Base-by-base conservation (phyloP, 441 rosid species). In the Pelargonium citronellum region DNA sequence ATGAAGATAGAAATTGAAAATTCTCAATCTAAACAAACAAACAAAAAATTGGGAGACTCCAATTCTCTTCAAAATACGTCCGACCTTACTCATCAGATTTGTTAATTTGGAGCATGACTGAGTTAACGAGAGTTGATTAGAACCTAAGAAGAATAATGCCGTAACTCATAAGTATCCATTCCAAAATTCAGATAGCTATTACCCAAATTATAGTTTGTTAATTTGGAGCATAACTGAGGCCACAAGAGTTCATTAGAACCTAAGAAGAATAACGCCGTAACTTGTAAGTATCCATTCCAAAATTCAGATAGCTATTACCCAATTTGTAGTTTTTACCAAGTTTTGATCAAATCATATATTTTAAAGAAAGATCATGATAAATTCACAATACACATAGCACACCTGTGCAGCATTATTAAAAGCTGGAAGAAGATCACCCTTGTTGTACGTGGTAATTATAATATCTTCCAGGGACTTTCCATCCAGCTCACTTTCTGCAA, bases 331-430 rank as follows among this genome's bases (percentile, higher is more conserved):
- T 34, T 30, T 34, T 5, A 34, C 2, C 58, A 5, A 51, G 1
- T 13, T 34, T 34, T 34, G 39, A 34, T 51, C 58, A 1, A 6
- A 51, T 51, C 3, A 51, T 51, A 51, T 13, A 1, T 15, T 51
- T 51, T 16, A 6, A 6, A n/a, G 16, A 51, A 51, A 51, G 58
- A 51, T 4, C 58, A 22, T 44, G 24, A 7, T 11, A 2, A 69
- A 39, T 68, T 9, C 1, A 69, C 5, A 24, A 46, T 3, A 34
- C 9, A 27, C 60, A 71, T 12, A 63, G 57, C 72, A 65, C 74
- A 90, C 98, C 91, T 89, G 98, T 46, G 98, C 98, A 66, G 98
- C 97, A 66, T 89, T 93, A 73, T 91, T 91, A 76, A 91, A 93
- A 22, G 95, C 79, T 17, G 98, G 97, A 71, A 94, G 95, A 71